phyloP scores from a whole-genome alignment of 169 alveolate genomes.

The Cryptosporidium parvum region DNA sequence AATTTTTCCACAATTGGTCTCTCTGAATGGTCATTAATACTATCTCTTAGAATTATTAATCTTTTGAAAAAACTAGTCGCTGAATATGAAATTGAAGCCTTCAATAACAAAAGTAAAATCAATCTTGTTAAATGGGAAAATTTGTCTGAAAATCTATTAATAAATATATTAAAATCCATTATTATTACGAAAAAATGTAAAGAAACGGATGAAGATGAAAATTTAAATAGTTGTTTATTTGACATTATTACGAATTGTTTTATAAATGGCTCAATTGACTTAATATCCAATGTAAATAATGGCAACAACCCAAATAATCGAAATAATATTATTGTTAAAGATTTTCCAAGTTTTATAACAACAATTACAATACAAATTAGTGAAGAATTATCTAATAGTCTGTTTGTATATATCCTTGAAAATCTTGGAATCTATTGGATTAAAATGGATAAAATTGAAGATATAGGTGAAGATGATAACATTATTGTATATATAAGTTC shows the following conservation, averaged over 20 bases:
- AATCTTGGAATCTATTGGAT: conserved; percentile 14
- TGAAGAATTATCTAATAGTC: not conserved
- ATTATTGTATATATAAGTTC: not conserved
- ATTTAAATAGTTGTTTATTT: not conserved
- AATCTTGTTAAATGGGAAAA: conserved; percentile 35
- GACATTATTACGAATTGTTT: conserved; percentile 28
- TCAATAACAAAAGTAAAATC: not conserved
- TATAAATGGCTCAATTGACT: conserved; percentile 30
- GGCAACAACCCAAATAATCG: not conserved
- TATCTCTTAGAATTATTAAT: conserved; percentile 46
- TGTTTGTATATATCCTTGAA: conserved; percentile 29
- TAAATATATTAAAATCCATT: not conserved
- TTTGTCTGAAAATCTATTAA: conserved; percentile 10
- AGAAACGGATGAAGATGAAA: not conserved
- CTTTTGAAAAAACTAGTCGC: not conserved
- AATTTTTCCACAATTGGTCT: not conserved
- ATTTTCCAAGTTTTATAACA: conserved; percentile 4
- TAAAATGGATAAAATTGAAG: conserved; percentile 13
- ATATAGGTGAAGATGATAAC: conserved; percentile 8
- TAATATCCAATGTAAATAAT: conserved; percentile 17
- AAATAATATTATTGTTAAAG: conserved; percentile 6
- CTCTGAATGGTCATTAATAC: conserved; percentile 38
- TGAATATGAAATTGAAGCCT: conserved; percentile 2
- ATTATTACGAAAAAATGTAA: not conserved
- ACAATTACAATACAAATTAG: not conserved